phyloP scores from a whole-genome alignment of 768 basidiomycete species.

The Pleurotus sapidus region DNA sequence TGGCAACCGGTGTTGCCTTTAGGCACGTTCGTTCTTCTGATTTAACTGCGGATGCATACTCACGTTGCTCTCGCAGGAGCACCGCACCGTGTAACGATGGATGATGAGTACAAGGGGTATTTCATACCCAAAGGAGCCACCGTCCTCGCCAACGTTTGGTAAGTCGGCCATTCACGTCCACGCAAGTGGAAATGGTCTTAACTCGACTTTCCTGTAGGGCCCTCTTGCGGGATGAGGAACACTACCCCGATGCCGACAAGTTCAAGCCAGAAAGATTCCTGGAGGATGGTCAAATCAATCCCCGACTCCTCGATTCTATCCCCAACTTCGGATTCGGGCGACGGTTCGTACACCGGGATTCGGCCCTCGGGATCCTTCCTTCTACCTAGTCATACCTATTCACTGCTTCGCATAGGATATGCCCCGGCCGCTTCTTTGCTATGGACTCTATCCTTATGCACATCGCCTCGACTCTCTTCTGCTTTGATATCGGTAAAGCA shows the following conservation, averaged over 20 bases:
- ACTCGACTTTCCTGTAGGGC: constrained; percentile 19
- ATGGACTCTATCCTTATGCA: constrained; percentile 26
- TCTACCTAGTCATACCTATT: not conserved
- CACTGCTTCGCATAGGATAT: not conserved
- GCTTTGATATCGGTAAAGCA: too few species aligned
- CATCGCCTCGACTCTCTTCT: constrained; percentile 21
- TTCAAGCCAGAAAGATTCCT: constrained; percentile 38
- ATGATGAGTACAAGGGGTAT: constrained; percentile 11
- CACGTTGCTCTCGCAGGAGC: constrained; percentile 5
- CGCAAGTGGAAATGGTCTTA: not conserved
- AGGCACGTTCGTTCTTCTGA: constrained; percentile 12
- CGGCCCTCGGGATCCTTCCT: too few species aligned
- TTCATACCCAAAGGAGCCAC: constrained; percentile 11
- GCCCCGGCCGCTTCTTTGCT: constrained; percentile 20
- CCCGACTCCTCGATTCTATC: constrained; percentile 7
- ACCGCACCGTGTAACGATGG: constrained; percentile 8
- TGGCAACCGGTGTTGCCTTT: constrained; percentile 21
- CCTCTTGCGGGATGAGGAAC: constrained; percentile 27
- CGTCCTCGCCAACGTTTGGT: constrained; percentile 17
- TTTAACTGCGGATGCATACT: not conserved
- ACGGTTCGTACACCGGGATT: constrained; percentile 13
- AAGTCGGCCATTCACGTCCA: not conserved
- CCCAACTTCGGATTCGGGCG: constrained; percentile 21
- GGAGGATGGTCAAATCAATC: constrained; percentile 17
- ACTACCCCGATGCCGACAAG: constrained; percentile 31